Conservation (phyloP, 1,139 yeast species). For the Nakaseomyces glabratus region DNA sequence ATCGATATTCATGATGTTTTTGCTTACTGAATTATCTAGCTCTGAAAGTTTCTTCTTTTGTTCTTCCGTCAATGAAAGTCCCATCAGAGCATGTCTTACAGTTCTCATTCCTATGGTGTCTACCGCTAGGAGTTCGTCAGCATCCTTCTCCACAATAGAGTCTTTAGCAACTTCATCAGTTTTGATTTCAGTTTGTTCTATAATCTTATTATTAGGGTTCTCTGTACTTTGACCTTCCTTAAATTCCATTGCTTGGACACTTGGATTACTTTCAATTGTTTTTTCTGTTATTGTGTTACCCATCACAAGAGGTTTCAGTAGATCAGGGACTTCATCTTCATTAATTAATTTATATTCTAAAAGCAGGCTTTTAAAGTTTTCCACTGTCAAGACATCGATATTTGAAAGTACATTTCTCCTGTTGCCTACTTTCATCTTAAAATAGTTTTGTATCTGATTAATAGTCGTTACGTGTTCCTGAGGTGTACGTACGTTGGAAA, state of each 20-base stretch:
- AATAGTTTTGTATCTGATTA: conserved; percentile 14
- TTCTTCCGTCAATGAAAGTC: conserved; percentile 36
- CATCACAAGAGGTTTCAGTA: conserved; percentile 29
- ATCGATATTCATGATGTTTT: conserved; percentile 28
- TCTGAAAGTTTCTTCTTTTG: conserved; percentile 33
- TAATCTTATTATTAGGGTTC: background rate
- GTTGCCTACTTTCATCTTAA: conserved; percentile 21
- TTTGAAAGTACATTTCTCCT: conserved; percentile 43
- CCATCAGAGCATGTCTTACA: conserved; percentile 69
- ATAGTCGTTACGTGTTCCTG: background rate
- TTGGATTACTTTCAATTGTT: background rate
- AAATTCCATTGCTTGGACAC: background rate
- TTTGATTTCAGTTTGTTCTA: background rate
- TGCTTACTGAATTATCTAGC: conserved; percentile 34
- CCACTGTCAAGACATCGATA: conserved; percentile 61
- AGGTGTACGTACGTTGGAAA: background rate
- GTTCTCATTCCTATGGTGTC: conserved; percentile 73
- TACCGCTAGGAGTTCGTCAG: conserved; percentile 54
- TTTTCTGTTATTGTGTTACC: conserved; percentile 9
- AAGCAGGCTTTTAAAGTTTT: conserved; percentile 38
- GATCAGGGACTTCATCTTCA: conserved; percentile 1
- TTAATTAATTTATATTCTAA: conserved; percentile 11
- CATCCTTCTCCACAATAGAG: conserved; percentile 42
- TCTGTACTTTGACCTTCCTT: background rate
- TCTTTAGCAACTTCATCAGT: conserved; percentile 16